Evolutionary conservation across 768 basidiomycete genomes (phyloP), one percentile per base, ranked within the genome.

Genomic region (Tephrocybe sp.): DNA sequence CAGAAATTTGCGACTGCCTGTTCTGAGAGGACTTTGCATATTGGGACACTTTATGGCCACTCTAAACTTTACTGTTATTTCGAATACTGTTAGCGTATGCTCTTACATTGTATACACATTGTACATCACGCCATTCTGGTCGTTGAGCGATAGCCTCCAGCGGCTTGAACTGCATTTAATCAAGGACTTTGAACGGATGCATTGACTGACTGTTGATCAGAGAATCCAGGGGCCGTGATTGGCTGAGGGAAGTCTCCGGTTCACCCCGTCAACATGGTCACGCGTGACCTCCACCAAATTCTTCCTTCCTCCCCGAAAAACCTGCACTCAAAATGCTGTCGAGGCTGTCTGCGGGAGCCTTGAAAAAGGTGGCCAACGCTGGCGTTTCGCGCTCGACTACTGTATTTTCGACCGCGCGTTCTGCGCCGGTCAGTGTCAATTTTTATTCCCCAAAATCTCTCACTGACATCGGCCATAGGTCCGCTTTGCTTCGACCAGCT

Each of bases 1-100:
- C 64, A 88, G 88, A 89, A 71, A 61, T 88, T 16, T 88, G 86
- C 67, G 88, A 86, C 40, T 89, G 87, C 65, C 68, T 89, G 45
- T 82, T 87, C 72, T 82, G 53, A 62, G 30, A 41, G 31, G 36
- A 37, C 21, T 16, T 47, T 21, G 3, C 41, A 36, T 2, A 27
- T 13, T 27, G 45, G 55, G 44, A 46, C 36, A 40, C 42, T 34
- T 39, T 53, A 38, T 42, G 36, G 40, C 37, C 47, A 16, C 22
- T 42, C 40, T 37, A n/a, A n/a, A n/a, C n/a, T n/a, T n/a, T n/a
- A 16, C 55, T 22, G 19, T 36, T 55, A 52, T 50, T 42, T 42
- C 25, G 49, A 45, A 45, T 43, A 49, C 38, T 41, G 23, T 21
- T 45, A 46, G 37, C 18, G 27, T 53, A 47, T 45, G 34, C n/a